A percentile compares a stretch with the other conserved stretches of the same genome.
Evolutionary conservation across 2,329 filamentous ascomycete genomes (phyloP).

Genomic region (Pseudopithomyces chartarum): DNA sequence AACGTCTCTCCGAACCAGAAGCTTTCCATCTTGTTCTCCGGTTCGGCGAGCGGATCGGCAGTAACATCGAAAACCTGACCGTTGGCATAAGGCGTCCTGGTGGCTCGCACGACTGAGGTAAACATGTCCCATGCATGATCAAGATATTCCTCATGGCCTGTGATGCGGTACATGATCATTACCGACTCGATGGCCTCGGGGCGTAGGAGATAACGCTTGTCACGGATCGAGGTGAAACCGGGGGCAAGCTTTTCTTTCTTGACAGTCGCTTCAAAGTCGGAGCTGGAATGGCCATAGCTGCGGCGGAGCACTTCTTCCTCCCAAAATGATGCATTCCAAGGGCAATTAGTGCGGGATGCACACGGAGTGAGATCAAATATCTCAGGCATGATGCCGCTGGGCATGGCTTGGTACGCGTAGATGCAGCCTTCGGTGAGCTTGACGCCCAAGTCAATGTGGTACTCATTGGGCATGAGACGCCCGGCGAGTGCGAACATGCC

Average conservation of each 20-base stretch:
- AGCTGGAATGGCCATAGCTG: slow-evolving; percentile 22
- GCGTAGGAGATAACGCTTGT: slow-evolving; percentile 52
- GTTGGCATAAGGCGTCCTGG: slow-evolving; percentile 48
- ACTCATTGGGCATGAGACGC: slow-evolving; percentile 58
- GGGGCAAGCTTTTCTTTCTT: slow-evolving; percentile 34
- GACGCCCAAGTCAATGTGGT: slow-evolving; percentile 60
- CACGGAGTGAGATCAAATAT: slow-evolving; percentile 59
- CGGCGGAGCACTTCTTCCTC: slow-evolving; percentile 43
- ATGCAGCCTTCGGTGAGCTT: slow-evolving; percentile 66
- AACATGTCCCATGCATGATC: slow-evolving; percentile 57
- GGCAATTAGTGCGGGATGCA: slow-evolving; percentile 44
- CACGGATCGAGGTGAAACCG: slow-evolving; percentile 48
- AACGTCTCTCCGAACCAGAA: slow-evolving; percentile 58
- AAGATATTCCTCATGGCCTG: slow-evolving; percentile 53
- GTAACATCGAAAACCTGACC: slow-evolving; percentile 53
- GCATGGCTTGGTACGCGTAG: slow-evolving; percentile 62
- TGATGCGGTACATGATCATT: slow-evolving; percentile 65
- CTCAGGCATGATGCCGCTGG: slow-evolving; percentile 66
- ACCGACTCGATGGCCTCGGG: slow-evolving; percentile 65
- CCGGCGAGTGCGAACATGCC: slow-evolving; percentile 66
- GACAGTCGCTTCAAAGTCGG: slow-evolving; percentile 19
- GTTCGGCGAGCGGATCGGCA: slow-evolving; percentile 17
- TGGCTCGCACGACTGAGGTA: slow-evolving; percentile 45
- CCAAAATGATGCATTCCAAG: slow-evolving; percentile 61
- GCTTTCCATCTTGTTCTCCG: slow-evolving; percentile 47